A percentile compares a stretch with the other conserved stretches of the same genome.
Evolutionary conservation across 345 rosid genomes (phyloP).

Genomic region (Cardiospermum halicacabum): DNA sequence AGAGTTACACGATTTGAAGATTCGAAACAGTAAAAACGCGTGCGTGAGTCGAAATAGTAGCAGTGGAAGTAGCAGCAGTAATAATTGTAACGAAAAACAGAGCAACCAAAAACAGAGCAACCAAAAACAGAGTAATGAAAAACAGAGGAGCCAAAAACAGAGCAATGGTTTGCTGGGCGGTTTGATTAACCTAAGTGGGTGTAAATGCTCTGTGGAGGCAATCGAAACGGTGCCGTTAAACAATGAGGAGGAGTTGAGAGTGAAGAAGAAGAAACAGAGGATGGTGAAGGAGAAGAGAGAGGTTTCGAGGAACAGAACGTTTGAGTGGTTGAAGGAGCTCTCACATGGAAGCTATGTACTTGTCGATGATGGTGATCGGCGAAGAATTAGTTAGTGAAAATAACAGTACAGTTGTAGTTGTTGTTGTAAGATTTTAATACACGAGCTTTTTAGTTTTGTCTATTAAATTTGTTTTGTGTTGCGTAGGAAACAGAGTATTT

Average conservation of each 20-base stretch:
- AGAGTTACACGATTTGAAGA: conserved; percentile 45
- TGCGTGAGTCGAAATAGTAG: conserved; percentile 58
- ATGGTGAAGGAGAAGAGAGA: conserved; percentile 29
- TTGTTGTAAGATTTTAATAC: no score
- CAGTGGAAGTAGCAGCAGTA: conserved; percentile 42
- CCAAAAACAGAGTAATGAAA: no score
- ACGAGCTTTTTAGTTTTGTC: no score
- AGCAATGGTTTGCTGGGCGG: conserved; percentile 26
- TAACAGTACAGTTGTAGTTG: conserved; percentile 11
- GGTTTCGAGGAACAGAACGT: conserved; percentile 63
- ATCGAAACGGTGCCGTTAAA: conserved; percentile 43
- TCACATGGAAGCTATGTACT: conserved; percentile 51
- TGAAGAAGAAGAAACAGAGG: conserved; percentile 34
- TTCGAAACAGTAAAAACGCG: conserved; percentile 27
- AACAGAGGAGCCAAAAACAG: conserved; percentile 28
- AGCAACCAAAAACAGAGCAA: no score
- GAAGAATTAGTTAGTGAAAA: neutral
- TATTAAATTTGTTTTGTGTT: no score
- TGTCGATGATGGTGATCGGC: conserved; percentile 16
- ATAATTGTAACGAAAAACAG: no score
- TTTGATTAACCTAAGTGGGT: conserved; percentile 44
- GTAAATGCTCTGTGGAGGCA: conserved; percentile 57
- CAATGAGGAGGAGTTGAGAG: conserved; percentile 28
- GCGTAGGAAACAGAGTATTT: no score
- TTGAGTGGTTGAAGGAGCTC: conserved; percentile 84